Evolutionary conservation across 2,329 filamentous ascomycete species (phyloP).

Genomic region (Ilyonectria sp.): DNA sequence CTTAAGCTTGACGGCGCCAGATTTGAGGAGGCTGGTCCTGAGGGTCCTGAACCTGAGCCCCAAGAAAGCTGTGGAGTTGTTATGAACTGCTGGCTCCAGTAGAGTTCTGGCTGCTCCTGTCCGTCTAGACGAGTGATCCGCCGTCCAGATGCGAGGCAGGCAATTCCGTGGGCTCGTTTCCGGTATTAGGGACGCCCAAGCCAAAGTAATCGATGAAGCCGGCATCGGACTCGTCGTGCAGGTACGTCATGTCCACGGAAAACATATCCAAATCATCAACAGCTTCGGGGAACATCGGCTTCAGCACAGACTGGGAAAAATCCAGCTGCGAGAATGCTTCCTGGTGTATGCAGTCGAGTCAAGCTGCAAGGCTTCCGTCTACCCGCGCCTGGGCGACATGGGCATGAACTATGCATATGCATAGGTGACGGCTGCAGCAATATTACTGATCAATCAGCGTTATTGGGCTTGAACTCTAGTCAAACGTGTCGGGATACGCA

Average conservation of each 20-base stretch:
- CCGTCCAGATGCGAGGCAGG: constrained; percentile 1
- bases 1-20: background rate
- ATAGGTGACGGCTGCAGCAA: too few relatives aligned
- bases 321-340: constrained; percentile 16
- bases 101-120: background rate
- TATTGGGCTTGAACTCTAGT: too few relatives aligned
- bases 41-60: constrained; percentile 8
- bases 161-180: background rate
- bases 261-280: constrained; percentile 20
- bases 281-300: constrained; percentile 18
- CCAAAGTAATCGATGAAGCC: constrained; percentile 24
- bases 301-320: constrained; percentile 9
- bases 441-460: too few relatives aligned
- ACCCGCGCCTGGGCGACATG: too few relatives aligned
- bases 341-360: constrained; percentile 15
- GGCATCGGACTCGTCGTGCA: constrained; percentile 23
- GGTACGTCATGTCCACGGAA: constrained; percentile 16
- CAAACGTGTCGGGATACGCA: too few relatives aligned
- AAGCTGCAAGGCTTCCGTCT: too few relatives aligned
- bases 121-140: constrained; percentile 2
- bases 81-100: background rate
- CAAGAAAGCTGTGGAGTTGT: constrained; percentile 14
- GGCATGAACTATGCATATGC: too few relatives aligned
- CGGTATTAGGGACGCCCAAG: background rate
- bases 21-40: background rate